Percentiles rank a stretch among this genome's conserved stretches.
phyloP scores from a whole-genome alignment of 2,329 filamentous ascomycete species.

The Davidsoniella australis region DNA sequence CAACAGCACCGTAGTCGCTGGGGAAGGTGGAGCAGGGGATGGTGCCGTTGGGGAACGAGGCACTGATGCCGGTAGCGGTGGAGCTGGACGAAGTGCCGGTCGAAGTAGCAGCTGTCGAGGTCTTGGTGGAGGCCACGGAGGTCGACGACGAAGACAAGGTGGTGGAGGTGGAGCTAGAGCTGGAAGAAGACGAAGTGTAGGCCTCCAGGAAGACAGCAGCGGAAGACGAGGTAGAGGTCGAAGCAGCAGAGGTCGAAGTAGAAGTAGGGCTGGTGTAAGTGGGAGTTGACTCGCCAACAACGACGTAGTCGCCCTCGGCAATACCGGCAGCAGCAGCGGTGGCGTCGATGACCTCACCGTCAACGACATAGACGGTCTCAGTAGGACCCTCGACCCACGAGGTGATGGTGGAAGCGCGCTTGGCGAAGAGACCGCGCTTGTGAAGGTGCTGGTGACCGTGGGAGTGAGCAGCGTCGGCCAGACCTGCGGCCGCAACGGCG shows the following conservation, averaged over 20 bases:
- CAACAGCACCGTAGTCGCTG: conserved; percentile 59
- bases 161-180: conserved; percentile 15
- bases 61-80: conserved; percentile 37
- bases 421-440: conserved; percentile 16
- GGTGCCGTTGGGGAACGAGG: conserved; percentile 58
- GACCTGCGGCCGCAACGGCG: conserved; percentile 8
- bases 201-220: conserved; percentile 14
- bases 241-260: conserved; percentile 20
- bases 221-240: conserved; percentile 20
- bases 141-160: not conserved
- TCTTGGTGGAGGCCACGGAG: conserved; percentile 13
- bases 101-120: not conserved
- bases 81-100: conserved; percentile 13
- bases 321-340: conserved; percentile 56
- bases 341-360: conserved; percentile 36
- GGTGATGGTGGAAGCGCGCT: conserved; percentile 31
- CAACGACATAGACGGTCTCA: conserved; percentile 54
- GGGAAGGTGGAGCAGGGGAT: conserved; percentile 61
- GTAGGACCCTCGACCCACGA: conserved; percentile 43
- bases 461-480: conserved; percentile 11
- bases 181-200: conserved; percentile 14
- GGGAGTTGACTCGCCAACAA: conserved; percentile 41
- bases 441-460: conserved; percentile 12
- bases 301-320: conserved; percentile 49
- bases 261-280: conserved; percentile 23